Conservation (phyloP, 2,329 filamentous ascomycete species). For the Parastagonospora nodorum region DNA sequence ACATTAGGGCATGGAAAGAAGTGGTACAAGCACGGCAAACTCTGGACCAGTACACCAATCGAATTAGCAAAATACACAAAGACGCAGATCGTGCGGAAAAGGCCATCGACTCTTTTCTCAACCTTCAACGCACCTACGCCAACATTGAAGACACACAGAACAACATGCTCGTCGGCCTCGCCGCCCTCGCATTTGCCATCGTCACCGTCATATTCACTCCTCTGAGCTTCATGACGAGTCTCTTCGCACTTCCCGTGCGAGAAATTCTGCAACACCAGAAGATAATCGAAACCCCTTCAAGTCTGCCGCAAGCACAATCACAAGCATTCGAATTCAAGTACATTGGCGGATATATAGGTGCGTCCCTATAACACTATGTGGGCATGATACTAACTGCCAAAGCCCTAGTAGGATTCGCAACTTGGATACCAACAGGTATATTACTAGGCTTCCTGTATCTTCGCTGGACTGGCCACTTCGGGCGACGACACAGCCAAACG, state of each 20-base stretch:
- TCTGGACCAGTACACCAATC: neutral
- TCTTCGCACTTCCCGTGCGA: neutral
- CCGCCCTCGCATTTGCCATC: neutral
- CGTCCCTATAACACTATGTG: neutral
- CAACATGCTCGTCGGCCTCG: neutral
- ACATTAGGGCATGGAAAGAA: too few species aligned
- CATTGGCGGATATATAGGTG: neutral
- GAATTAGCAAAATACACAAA: neutral
- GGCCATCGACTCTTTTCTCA: neutral
- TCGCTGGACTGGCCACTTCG: too few species aligned
- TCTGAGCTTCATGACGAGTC: neutral
- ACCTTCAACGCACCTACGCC: neutral
- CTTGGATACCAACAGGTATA: neutral
- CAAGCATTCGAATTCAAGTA: neutral
- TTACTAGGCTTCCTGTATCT: neutral
- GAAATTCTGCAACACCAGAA: neutral
- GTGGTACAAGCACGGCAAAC: neutral
- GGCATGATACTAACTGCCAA: too few species aligned
- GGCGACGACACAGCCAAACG: too few species aligned
- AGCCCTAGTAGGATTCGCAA: neutral
- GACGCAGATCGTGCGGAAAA: neutral
- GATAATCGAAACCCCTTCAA: neutral
- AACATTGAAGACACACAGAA: neutral
- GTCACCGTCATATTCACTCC: constrained; percentile 1
- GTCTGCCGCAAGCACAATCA: neutral